phyloP scores from a whole-genome alignment of 495 filamentous ascomycete genomes.

The Penicillium ochrochloron region DNA sequence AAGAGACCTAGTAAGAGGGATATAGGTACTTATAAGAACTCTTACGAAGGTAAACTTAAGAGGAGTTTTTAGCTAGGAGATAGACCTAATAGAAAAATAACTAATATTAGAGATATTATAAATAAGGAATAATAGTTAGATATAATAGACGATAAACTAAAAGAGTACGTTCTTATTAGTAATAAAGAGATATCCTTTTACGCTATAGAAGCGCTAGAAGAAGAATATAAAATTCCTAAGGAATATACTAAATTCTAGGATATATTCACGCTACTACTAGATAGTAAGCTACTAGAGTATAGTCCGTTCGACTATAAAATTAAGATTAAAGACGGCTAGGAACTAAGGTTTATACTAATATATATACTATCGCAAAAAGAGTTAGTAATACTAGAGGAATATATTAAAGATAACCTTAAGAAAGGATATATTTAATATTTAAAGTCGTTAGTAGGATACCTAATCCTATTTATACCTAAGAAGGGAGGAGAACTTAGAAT shows the following conservation, averaged over 20 bases:
- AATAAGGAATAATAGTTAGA: not conserved
- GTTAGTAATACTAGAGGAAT: slow-evolving; percentile 13
- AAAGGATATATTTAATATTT: not conserved
- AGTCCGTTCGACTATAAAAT: not conserved
- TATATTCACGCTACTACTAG: slow-evolving; percentile 15
- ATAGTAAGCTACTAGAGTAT: slow-evolving; percentile 15
- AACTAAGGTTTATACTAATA: not conserved
- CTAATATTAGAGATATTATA: not conserved
- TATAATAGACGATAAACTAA: not conserved
- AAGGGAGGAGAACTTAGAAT: slow-evolving; percentile 28
- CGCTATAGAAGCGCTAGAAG: not conserved
- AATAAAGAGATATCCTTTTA: not conserved
- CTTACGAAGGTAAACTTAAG: slow-evolving; percentile 2
- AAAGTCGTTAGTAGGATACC: slow-evolving; percentile 11
- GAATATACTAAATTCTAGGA: slow-evolving; percentile 8
- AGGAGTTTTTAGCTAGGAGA: slow-evolving; percentile 6
- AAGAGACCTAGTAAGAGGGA: not conserved
- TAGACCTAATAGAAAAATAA: not conserved
- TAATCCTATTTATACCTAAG: slow-evolving; percentile 34
- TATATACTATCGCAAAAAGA: slow-evolving; percentile 4
- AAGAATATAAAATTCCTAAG: slow-evolving; percentile 4
- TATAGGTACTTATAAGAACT: slow-evolving; percentile 1
- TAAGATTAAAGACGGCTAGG: not conserved
- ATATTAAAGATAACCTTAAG: slow-evolving; percentile 6
- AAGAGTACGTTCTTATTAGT: not conserved